These are phyloP conservation scores for Pichia eremophila DNA, from an alignment of 805 yeast species.

Conservation along the genomic window DNA sequence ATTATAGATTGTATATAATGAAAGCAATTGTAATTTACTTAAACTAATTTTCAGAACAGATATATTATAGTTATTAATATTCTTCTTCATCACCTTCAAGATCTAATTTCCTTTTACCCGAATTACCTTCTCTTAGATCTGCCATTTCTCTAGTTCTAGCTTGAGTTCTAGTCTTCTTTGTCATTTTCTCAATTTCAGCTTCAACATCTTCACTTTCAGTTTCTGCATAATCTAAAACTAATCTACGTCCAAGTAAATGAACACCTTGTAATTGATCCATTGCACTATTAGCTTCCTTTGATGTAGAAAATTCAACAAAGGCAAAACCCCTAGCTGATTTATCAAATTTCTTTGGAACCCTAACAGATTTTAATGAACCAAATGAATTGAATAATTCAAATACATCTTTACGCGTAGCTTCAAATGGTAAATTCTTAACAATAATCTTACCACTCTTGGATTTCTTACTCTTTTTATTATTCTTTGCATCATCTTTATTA, in stretches of 20 bases:
- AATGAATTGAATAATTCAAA: slow-evolving; percentile 87
- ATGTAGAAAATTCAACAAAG: slow-evolving; percentile 80
- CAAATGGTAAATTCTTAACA: slow-evolving; percentile 95
- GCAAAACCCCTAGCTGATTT: slow-evolving; percentile 96
- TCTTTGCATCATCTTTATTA: slow-evolving; percentile 32
- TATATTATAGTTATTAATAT: neutral
- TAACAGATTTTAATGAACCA: slow-evolving; percentile 88
- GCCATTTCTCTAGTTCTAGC: slow-evolving; percentile 69
- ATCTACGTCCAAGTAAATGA: slow-evolving; percentile 89
- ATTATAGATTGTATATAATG: too few relatives aligned
- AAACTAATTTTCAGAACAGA: too few relatives aligned
- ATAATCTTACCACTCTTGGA: slow-evolving; percentile 65
- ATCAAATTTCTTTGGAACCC: slow-evolving; percentile 95
- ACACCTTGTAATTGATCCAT: slow-evolving; percentile 92
- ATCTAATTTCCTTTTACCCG: slow-evolving; percentile 65
- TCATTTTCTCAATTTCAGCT: slow-evolving; percentile 85
- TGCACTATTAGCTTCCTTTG: slow-evolving; percentile 89
- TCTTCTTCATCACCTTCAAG: slow-evolving; percentile 43
- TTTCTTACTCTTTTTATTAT: slow-evolving; percentile 21
- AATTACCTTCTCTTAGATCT: slow-evolving; percentile 48
- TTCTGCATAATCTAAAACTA: slow-evolving; percentile 89
- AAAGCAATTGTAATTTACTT: too few relatives aligned
- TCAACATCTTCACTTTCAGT: slow-evolving; percentile 76
- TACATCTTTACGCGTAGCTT: slow-evolving; percentile 88
- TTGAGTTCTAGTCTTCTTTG: slow-evolving; percentile 73